Base-by-base conservation (phyloP, 2,329 filamentous ascomycete species). In the Alternaria sp. region DNA sequence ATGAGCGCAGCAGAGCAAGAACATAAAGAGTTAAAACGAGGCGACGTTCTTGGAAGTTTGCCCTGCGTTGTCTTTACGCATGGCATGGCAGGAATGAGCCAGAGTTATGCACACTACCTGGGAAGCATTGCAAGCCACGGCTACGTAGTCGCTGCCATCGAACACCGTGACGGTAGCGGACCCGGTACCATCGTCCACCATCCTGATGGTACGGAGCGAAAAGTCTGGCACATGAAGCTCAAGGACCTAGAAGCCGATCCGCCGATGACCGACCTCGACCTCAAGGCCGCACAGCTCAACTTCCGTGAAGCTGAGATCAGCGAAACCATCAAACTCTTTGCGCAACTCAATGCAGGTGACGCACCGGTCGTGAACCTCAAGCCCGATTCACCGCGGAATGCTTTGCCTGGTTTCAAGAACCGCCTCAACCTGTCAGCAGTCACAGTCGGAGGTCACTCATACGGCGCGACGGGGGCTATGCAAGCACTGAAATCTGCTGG, bases 381-480 rank as follows among this genome's bases (percentile, higher is more conserved):
- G 86, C 78, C 77, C 82, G 10, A 84, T 83, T 66, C 71, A 65
- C 36, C 87, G 86, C 74, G 86, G 83, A 47, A 70, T 69, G 21
- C 78, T 79, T 65, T 81, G 2, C 69, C 79, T 4, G 77, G 79
- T 15, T 91, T 88, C 83, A 74, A 81, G 36, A 78, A 79, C 59
- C 83, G 87, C 10, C 82, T 91, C 7, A 84, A 89, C 73, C 80
- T 85, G 49, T 78, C 83, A 28, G 82, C 85, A 36, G 83, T 89
- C 68, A 83, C 87, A 49, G 82, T 91, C 9, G 86, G 82, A 4
- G 89, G 89, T 0, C 89, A 91, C 73, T 90, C 87, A 0, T 90
- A 89, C 77, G 89, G 89, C 52, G 89, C 88, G 2, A 91, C 89
- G 0, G 84, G 87, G 3, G 88, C 87, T 0, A 80, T 91, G 19